These are phyloP conservation scores for Magnaporthiopsis incrustans DNA, from an alignment of 2,329 filamentous ascomycete genomes.

Conservation along the genomic window DNA sequence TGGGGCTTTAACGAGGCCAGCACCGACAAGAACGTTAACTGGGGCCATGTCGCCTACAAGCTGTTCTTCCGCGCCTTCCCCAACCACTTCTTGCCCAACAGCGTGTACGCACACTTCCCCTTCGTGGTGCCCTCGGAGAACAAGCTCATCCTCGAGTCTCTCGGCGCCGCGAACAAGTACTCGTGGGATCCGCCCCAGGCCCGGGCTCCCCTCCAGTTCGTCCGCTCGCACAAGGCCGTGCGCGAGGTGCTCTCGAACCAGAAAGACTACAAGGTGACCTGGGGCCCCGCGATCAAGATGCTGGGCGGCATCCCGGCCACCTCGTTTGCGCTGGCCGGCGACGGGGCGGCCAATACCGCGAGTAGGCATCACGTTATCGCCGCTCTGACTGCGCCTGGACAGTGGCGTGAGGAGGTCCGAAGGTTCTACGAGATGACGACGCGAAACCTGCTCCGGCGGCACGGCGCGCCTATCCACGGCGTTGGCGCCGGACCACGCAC, in stretches of 20 bases:
- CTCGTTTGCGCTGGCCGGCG: constrained; percentile 32
- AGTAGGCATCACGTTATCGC: constrained; percentile 23
- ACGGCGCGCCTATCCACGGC: not conserved
- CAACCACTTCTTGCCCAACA: constrained; percentile 37
- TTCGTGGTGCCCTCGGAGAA: constrained; percentile 38
- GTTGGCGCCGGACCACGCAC: constrained; percentile 19
- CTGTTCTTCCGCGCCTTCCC: constrained; percentile 43
- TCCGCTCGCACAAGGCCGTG: constrained; percentile 42
- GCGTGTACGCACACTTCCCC: constrained; percentile 56
- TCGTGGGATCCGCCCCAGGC: constrained; percentile 45
- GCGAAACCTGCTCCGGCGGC: not conserved
- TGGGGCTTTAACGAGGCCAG: constrained; percentile 47
- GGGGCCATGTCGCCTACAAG: constrained; percentile 36
- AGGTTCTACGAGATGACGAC: constrained; percentile 6
- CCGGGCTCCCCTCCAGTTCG: constrained; percentile 35
- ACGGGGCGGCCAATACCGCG: constrained; percentile 21
- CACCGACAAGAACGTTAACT: constrained; percentile 27
- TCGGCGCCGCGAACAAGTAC: constrained; percentile 49
- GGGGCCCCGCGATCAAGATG: constrained; percentile 22
- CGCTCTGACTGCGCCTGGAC: constrained; percentile 15
- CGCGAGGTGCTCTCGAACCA: constrained; percentile 13
- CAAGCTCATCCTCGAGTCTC: constrained; percentile 45
- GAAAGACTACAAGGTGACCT: constrained; percentile 25
- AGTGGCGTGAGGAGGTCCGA: constrained; percentile 1
- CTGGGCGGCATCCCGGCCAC: constrained; percentile 19